phyloP scores from a whole-genome alignment of 2,329 filamentous ascomycete species.

The Colletotrichum zoysiae region DNA sequence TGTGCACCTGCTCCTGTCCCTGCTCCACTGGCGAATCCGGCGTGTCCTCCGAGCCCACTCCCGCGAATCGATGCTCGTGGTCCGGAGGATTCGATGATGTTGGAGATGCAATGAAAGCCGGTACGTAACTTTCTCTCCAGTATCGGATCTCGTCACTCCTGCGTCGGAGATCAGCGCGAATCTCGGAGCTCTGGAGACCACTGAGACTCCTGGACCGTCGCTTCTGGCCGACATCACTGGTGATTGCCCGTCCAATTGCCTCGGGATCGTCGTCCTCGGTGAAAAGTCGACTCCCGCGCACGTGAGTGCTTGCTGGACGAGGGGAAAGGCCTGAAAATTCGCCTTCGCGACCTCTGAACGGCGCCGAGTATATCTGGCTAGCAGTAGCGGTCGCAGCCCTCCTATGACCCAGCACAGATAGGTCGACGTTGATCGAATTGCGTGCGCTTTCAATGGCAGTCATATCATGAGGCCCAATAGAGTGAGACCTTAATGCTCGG shows the following conservation, averaged over 20 bases:
- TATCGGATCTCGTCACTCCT: conserved; percentile 74
- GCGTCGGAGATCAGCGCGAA: conserved; percentile 53
- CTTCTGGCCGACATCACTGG: conserved; percentile 64
- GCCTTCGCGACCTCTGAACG: conserved; percentile 54
- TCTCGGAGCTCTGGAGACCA: conserved; percentile 25
- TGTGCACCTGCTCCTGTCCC: conserved; percentile 49
- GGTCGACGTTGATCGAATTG: conserved; percentile 65
- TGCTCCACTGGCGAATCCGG: conserved; percentile 50
- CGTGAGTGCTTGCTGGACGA: conserved; percentile 71
- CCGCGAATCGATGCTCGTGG: conserved; percentile 50
- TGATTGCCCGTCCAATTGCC: conserved; percentile 74
- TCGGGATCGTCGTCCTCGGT: conserved; percentile 58
- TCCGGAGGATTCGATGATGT: conserved; percentile 62
- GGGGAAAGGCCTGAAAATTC: conserved; percentile 69
- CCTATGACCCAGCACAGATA: conserved; percentile 52
- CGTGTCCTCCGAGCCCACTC: conserved; percentile 48
- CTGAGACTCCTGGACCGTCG: conserved; percentile 72
- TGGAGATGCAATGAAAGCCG: conserved; percentile 61
- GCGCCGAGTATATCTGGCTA: conserved; percentile 53
- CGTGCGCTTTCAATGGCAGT: conserved; percentile 65
- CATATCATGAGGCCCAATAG: conserved; percentile 68
- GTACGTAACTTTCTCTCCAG: conserved; percentile 72
- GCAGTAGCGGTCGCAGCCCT: conserved; percentile 57
- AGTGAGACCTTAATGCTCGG: conserved; percentile 71
- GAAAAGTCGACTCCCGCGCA: conserved; percentile 57